phyloP scores from a whole-genome alignment of 2,329 filamentous ascomycete genomes.

The Cordyceps cateniannulata region DNA sequence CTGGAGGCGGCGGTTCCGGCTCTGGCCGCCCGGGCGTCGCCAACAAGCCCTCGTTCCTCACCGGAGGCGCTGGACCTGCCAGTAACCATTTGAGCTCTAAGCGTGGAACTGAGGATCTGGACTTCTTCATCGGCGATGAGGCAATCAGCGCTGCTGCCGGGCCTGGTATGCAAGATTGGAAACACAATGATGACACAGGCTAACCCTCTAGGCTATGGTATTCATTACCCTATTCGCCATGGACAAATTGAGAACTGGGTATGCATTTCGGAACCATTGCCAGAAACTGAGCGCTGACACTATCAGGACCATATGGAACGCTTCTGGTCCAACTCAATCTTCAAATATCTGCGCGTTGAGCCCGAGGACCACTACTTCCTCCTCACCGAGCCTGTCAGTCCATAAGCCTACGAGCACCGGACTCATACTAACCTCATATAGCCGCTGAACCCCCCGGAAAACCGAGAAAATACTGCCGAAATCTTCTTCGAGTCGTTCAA shows the following conservation, averaged over 20 bases:
- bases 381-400: conserved; percentile 83
- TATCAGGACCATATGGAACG: conserved; percentile 93
- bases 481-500: conserved; percentile 99
- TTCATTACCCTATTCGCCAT: conserved; percentile 96
- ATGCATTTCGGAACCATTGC: conserved; percentile 24
- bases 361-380: conserved; percentile 99
- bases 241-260: conserved; percentile 99
- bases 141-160: conserved; percentile 77
- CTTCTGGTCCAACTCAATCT: conserved; percentile 99
- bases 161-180: conserved; percentile 53
- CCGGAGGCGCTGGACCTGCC: conserved; percentile 72
- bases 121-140: conserved; percentile 98
- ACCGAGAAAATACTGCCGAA: conserved; percentile 97
- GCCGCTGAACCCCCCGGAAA: conserved; percentile 96
- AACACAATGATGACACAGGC: not conserved
- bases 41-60: conserved; percentile 93
- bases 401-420: conserved; percentile 6
- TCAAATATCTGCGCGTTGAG: conserved; percentile 97
- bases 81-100: conserved; percentile 80
- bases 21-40: conserved; percentile 84
- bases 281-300: conserved; percentile 22
- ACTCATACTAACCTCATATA: conserved; percentile 29
- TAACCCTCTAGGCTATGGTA: conserved; percentile 65
- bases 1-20: conserved; percentile 66
- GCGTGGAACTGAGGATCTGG: conserved; percentile 92